A percentile compares a stretch with the other conserved stretches of the same genome.
Conservation (phyloP, 2,329 filamentous ascomycete genomes). For the Talaromyces amestolkiae region DNA sequence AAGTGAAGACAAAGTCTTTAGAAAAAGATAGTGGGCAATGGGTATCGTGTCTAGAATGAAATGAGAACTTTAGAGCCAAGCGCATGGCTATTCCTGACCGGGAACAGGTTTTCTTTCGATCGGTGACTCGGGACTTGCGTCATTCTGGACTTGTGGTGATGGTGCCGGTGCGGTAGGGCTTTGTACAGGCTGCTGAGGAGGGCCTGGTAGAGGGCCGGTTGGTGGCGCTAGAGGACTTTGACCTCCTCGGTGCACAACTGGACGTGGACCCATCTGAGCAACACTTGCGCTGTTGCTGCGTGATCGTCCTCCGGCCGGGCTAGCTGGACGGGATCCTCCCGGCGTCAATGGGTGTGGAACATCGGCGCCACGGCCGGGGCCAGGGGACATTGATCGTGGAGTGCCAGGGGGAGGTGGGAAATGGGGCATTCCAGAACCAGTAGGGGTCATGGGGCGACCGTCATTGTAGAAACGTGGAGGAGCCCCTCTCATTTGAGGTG, state of each 20-base stretch:
- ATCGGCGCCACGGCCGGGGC: conserved; percentile 11
- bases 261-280: conserved; percentile 29
- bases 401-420: conserved; percentile 30
- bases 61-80: conserved; percentile 6
- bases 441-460: conserved; percentile 34
- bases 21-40: not conserved
- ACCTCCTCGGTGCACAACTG: conserved; percentile 11
- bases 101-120: conserved; percentile 58
- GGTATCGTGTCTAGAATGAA: conserved; percentile 12
- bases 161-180: conserved; percentile 36
- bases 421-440: conserved; percentile 23
- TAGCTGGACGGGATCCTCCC: conserved; percentile 41
- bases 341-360: conserved; percentile 20
- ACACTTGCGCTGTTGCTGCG: conserved; percentile 44
- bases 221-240: conserved; percentile 31
- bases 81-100: conserved; percentile 42
- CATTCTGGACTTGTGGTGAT: conserved; percentile 40
- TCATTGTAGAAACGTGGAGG: conserved; percentile 25
- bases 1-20: not conserved
- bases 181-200: conserved; percentile 19
- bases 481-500: conserved; percentile 15
- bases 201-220: conserved; percentile 17
- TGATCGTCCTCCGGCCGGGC: conserved; percentile 31
- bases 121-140: conserved; percentile 39
- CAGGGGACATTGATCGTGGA: conserved; percentile 34